A percentile compares a stretch with the other conserved stretches of the same genome.
These are phyloP conservation scores for Ulota crispa DNA, from an alignment of 225 moss, liverwort and hornwort genomes.

Conservation along the genomic window DNA sequence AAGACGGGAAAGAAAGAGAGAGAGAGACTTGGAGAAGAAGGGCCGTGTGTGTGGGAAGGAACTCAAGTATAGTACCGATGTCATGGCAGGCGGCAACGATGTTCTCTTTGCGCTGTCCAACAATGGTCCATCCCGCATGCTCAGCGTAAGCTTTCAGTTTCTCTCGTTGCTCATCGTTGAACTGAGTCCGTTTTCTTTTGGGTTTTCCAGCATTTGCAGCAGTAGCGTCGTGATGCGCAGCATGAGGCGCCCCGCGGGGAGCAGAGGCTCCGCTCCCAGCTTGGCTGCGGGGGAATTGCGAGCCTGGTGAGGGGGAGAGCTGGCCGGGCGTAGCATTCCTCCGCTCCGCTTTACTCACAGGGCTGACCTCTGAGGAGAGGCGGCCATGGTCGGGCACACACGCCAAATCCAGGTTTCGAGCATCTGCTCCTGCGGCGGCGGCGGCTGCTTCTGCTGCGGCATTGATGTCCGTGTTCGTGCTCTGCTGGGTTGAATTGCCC, in stretches of 20 bases:
- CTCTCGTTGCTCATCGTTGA: conserved; percentile 48
- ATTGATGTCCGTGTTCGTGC: conserved; percentile 5
- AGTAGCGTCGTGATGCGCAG: conserved; percentile 2
- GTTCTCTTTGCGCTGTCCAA: conserved; percentile 59
- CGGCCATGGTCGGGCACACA: conserved; percentile 39
- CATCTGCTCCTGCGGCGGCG: not conserved
- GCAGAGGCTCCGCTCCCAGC: not conserved
- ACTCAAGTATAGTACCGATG: conserved; percentile 33
- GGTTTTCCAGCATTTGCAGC: conserved; percentile 16
- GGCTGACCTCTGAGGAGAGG: conserved; percentile 45
- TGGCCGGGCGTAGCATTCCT: not conserved
- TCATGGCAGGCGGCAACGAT: conserved; percentile 53
- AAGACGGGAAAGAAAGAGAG: too few relatives aligned
- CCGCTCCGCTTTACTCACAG: conserved; percentile 33
- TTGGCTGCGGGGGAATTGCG: conserved; percentile 10
- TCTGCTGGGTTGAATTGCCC: conserved; percentile 37
- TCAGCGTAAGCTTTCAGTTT: conserved; percentile 56
- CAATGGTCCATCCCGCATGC: conserved; percentile 58
- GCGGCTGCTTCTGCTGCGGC: not conserved
- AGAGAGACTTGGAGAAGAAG: too few relatives aligned
- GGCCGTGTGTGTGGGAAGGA: not conserved
- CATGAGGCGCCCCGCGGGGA: not conserved
- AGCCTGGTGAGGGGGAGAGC: not conserved
- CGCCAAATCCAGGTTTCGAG: conserved; percentile 12
- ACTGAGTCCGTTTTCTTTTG: conserved; percentile 56